Conservation (phyloP, 2,329 filamentous ascomycete genomes). For the Fonsecaea multimorphosa region DNA sequence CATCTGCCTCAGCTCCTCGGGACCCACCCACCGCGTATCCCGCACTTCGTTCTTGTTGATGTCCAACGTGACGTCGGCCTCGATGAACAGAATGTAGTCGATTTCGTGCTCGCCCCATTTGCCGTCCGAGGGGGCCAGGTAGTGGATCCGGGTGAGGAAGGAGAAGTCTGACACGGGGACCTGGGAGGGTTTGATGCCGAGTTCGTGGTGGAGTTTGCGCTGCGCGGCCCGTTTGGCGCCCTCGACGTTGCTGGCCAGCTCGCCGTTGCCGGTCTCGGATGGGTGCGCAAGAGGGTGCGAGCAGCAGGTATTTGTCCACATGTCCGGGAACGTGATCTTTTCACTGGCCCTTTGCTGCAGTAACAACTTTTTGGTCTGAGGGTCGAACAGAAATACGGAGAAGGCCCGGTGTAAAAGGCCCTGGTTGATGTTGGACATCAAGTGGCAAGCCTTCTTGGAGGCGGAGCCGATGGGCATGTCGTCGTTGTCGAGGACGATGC, state of each 20-base stretch:
- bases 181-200: conserved; percentile 87
- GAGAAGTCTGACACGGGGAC: conserved; percentile 90
- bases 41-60: conserved; percentile 87
- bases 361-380: conserved; percentile 82
- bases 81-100: conserved; percentile 98
- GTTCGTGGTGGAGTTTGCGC: conserved; percentile 91
- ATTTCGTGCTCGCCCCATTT: conserved; percentile 99
- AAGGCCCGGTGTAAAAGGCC: conserved; percentile 96
- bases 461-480: conserved; percentile 93
- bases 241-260: conserved; percentile 76
- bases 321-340: conserved; percentile 98
- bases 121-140: conserved; percentile 94
- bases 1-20: conserved; percentile 80
- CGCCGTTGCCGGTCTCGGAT: conserved; percentile 79
- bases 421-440: conserved; percentile 98
- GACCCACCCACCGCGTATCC: conserved; percentile 81
- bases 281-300: conserved; percentile 93
- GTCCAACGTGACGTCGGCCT: conserved; percentile 85
- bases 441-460: conserved; percentile 97
- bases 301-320: conserved; percentile 99
- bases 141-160: conserved; percentile 96
- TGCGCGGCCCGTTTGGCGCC: conserved; percentile 92
- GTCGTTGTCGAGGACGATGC: conserved; percentile 93
- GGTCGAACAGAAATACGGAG: conserved; percentile 95
- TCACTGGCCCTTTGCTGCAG: conserved; percentile 93